A percentile compares a stretch with the other conserved stretches of the same genome.
Conservation (phyloP, 768 basidiomycete species). For the Cystofilobasidium bisporidii region DNA sequence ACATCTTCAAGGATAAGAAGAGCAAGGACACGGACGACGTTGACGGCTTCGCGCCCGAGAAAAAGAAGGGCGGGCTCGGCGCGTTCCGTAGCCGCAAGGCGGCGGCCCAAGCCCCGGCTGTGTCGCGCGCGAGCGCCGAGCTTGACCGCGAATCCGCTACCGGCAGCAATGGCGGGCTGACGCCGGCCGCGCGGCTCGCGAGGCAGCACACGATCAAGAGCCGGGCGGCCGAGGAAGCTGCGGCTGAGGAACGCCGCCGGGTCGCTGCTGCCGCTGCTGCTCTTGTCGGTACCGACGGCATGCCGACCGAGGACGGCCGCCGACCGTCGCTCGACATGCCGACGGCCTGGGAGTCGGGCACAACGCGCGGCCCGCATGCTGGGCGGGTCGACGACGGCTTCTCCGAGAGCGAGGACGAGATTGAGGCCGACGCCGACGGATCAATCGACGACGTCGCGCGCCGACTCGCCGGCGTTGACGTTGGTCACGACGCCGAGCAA, state of each 20-base stretch:
- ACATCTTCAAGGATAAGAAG: conserved; percentile 79
- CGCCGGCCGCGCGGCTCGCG: conserved; percentile 81
- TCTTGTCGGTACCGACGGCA: neutral
- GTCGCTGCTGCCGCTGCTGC: conserved; percentile 41
- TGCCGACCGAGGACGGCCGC: conserved; percentile 24
- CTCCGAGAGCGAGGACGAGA: conserved; percentile 36
- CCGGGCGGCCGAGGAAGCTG: conserved; percentile 59
- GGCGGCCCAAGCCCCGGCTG: conserved; percentile 56
- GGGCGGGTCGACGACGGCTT: conserved; percentile 34
- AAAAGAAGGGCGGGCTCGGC: conserved; percentile 42
- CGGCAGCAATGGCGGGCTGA: conserved; percentile 54
- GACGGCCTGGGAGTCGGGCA: conserved; percentile 60
- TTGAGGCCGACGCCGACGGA: conserved; percentile 45
- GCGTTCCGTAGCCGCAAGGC: conserved; percentile 44
- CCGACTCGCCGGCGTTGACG: conserved; percentile 7
- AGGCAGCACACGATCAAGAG: conserved; percentile 75
- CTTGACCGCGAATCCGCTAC: conserved; percentile 51
- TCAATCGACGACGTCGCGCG: conserved; percentile 48
- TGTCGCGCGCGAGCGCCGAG: conserved; percentile 77
- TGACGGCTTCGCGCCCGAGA: conserved; percentile 32
- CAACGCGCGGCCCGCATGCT: conserved; percentile 26
- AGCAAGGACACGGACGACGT: conserved; percentile 36
- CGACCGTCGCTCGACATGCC: conserved; percentile 24
- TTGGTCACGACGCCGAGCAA: neutral
- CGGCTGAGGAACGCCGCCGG: conserved; percentile 43